phyloP scores from a whole-genome alignment of 768 basidiomycete genomes.

The Dentipellis sp. region DNA sequence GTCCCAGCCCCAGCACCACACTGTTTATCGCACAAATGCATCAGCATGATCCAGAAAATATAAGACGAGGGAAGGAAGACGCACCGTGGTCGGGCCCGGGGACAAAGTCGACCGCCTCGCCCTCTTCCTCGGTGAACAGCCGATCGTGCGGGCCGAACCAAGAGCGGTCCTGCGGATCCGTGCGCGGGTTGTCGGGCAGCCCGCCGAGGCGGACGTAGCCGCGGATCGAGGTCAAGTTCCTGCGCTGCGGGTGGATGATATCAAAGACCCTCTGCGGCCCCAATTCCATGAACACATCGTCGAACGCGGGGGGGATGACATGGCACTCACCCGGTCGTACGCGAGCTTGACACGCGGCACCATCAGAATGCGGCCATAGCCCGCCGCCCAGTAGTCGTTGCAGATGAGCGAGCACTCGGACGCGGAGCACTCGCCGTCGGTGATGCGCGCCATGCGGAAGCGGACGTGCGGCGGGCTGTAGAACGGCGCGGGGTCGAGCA shows the following conservation, averaged over 20 bases:
- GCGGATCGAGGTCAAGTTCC: constrained; percentile 93
- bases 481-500: constrained; percentile 93
- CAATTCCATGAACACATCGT: not conserved
- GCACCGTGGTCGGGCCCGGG: constrained; percentile 81
- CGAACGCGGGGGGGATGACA: not conserved
- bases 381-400: constrained; percentile 97
- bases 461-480: constrained; percentile 84
- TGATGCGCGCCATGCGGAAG: constrained; percentile 91
- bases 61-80: constrained; percentile 22
- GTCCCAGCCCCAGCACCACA: constrained; percentile 99
- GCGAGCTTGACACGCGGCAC: constrained; percentile 94
- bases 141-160: constrained; percentile 99
- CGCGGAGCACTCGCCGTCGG: constrained; percentile 88
- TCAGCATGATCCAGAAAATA: not conserved
- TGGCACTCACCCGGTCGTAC: constrained; percentile 67
- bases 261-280: constrained; percentile 75
- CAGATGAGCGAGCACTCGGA: constrained; percentile 95
- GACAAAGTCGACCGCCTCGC: constrained; percentile 62
- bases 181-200: constrained; percentile 89
- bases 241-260: constrained; percentile 83
- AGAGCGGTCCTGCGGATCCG: constrained; percentile 93
- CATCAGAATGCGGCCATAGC: constrained; percentile 97
- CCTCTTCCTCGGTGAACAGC: constrained; percentile 85
- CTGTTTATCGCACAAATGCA: constrained; percentile 33
- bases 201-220: constrained; percentile 95